Base-by-base conservation (phyloP, 2,329 filamentous ascomycete genomes). In the Exserohilum turcica region DNA sequence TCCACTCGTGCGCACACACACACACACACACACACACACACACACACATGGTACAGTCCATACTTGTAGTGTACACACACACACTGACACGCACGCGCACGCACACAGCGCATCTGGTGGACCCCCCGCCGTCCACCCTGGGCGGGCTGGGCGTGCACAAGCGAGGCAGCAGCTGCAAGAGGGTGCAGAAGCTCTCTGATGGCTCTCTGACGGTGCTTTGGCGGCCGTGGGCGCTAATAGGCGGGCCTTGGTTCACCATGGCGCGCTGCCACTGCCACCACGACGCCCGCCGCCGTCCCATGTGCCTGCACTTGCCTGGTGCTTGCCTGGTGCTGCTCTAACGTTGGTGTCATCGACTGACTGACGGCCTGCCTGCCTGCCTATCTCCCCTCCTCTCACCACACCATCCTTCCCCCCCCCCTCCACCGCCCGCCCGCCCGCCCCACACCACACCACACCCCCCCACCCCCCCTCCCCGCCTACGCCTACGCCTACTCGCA, bases 141-240 rank as follows among this genome's bases (percentile, higher is more conserved):
- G 24, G 59, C 51, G 38, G 38, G 46, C 61, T 65, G 66, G 66
- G 61, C 60, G 51, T 58, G 64, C 68, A 64, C 61, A 65, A 68
- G 65, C 64, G 65, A 67, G 38, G 58, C 56, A 5, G 21, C 21
- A 7, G 21, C 21, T 24, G 21, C 21, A 24, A 24, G 21, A 24
- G 21, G 21, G 4, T 64, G 61, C 57, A 56, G 54, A 39, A 32
- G 46, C 44, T 44, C 28, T 39, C 39, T 33, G 44, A 28, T 45
- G 42, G 4, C 21, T 29, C 42, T 47, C 24, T 39, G 27, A 28
- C 38, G 19, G 39, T 36, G 31, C 48, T 42, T 50, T 48, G 59
- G 49, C 47, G 55, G 57, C 43, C 52, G 55, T 47, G 57, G 57
- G 37, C 49, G 44, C 44, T 48, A 52, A 43, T 43, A 49, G 37